Conservation (phyloP, 2,329 filamentous ascomycete species). For the Scedosporium minutisporum region DNA sequence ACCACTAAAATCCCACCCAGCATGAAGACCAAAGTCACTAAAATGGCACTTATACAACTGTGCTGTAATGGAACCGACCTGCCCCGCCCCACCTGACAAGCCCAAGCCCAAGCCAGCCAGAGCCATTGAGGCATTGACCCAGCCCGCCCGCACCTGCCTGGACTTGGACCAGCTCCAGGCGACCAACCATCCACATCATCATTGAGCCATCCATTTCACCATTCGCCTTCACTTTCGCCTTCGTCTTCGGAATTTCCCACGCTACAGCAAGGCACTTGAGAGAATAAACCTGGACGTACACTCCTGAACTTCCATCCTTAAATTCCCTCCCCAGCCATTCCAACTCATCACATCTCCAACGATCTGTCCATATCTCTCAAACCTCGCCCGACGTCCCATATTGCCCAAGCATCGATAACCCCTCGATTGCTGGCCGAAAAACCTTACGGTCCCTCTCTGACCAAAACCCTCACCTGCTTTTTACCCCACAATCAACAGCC, state of each 20-base stretch:
- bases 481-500: neutral
- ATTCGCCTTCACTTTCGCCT: neutral
- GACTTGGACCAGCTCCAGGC: neutral
- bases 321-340: neutral
- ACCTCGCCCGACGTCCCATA: neutral
- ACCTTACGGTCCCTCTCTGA: neutral
- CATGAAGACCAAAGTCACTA: neutral
- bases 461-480: neutral
- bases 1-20: neutral
- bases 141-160: neutral
- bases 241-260: neutral
- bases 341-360: neutral
- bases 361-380: neutral
- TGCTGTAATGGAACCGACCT: neutral
- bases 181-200: constrained; percentile 3
- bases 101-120: neutral
- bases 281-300: neutral
- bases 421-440: neutral
- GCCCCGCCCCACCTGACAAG: neutral
- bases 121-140: no score
- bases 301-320: neutral
- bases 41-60: neutral
- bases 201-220: neutral
- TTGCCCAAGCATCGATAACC: neutral
- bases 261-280: neutral